These are phyloP conservation scores for Fusarium setosum DNA, from an alignment of 2,329 filamentous ascomycete genomes.

Conservation along the genomic window DNA sequence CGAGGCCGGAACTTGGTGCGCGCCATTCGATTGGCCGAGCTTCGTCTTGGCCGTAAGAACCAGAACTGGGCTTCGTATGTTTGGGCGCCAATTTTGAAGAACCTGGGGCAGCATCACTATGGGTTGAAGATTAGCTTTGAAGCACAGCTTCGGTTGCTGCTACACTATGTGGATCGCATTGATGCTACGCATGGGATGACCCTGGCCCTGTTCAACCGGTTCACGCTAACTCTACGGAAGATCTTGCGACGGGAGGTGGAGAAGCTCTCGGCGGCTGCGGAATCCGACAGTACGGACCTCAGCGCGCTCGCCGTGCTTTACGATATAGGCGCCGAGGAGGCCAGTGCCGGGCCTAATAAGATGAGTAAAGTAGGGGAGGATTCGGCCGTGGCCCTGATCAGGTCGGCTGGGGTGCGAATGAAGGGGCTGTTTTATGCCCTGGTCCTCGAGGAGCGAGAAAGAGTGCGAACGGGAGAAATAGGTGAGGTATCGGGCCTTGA, in stretches of 20 bases:
- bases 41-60: constrained; percentile 36
- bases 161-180: constrained; percentile 44
- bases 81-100: constrained; percentile 50
- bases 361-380: constrained; percentile 1
- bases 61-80: constrained; percentile 45
- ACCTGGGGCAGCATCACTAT: constrained; percentile 45
- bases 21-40: constrained; percentile 45
- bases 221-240: constrained; percentile 41
- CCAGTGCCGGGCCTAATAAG: constrained; percentile 10
- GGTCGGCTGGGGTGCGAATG: constrained; percentile 36
- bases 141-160: constrained; percentile 46
- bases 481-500: constrained; percentile 47
- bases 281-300: constrained; percentile 16
- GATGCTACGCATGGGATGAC: constrained; percentile 39
- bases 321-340: constrained; percentile 22
- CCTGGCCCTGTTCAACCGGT: constrained; percentile 37
- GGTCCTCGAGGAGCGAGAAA: constrained; percentile 39
- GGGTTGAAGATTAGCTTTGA: constrained; percentile 42
- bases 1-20: constrained; percentile 43
- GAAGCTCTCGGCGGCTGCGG: constrained; percentile 30
- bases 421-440: constrained; percentile 44
- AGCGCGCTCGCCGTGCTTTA: constrained; percentile 30
- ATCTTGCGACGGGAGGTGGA: constrained; percentile 42
- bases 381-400: constrained; percentile 29
- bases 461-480: constrained; percentile 22